Evolutionary conservation across 2,329 filamentous ascomycete species (phyloP), one percentile per base, ranked within the genome.

Genomic region (Scortechinia acanthostroma): DNA sequence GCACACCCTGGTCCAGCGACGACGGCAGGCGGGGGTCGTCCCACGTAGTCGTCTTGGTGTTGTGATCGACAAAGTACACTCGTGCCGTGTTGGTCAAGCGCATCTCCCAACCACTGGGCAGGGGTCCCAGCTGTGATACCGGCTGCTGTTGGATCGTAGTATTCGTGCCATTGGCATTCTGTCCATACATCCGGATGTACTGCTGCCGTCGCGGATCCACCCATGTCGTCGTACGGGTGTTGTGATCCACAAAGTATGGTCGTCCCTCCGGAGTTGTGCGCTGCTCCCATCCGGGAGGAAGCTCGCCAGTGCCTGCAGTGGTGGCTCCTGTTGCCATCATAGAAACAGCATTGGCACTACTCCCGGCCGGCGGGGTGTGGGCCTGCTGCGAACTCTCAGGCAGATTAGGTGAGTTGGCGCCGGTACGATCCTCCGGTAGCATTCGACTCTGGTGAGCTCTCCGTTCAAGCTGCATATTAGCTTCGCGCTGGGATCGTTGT

Each of bases 71-170:
- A 64, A 98, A 98, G 68, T 98, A 98, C 15, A 98, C 93, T 48
- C 93, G 80, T 21, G 93, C 93, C 14, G 93, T 98, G 65, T 98
- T 97, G 45, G 93, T 98, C 44, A 98, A 81, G 49, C 93, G 88
- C 93, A 98, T 98, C 73, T 98, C 93, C 93, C 93, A 98, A 2
- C 93, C 93, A 58, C 93, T 97, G 2, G 93, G 93, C 42, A 98
- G 68, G 21, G 93, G 93, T 3, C 93, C 93, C 42, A 98, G 77
- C 62, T 98, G 93, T 2, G 93, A 97, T 2, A 98, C 93, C 1
- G 93, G 91, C 66, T 98, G 93, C 61, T 96, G 91, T 64, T 97
- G 91, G 52, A 97, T 95, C 45, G 83, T 86, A 42, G 88, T 91
- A 55, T 84, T 90, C 53, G 14, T 40, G 35, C 35, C 35, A 19